A percentile compares a stretch with the other conserved stretches of the same genome.
Evolutionary conservation across 257 asterid species (phyloP).

Genomic region (Solanum peruvianum): DNA sequence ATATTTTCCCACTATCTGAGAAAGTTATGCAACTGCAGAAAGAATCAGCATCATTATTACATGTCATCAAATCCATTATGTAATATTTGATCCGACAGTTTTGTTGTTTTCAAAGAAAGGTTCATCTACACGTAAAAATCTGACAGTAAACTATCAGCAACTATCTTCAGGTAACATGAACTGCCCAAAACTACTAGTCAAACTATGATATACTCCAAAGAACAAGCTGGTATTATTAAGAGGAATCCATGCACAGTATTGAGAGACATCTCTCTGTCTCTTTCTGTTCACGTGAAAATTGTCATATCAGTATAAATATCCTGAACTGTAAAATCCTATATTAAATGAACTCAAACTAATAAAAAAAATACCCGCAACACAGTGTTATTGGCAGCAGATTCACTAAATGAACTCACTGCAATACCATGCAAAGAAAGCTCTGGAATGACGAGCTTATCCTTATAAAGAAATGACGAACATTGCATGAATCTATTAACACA

Average conservation of each 20-base stretch:
- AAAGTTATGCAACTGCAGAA: background rate
- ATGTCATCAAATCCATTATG: background rate
- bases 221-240: background rate
- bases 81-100: background rate
- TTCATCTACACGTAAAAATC: background rate
- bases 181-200: background rate
- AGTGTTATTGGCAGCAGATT: background rate
- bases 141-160: background rate
- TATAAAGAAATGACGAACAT: background rate
- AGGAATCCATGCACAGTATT: background rate
- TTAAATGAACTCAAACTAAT: background rate
- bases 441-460: background rate
- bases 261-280: background rate
- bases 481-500: background rate
- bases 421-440: background rate
- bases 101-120: background rate
- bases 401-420: background rate
- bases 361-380: background rate
- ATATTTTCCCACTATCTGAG: background rate
- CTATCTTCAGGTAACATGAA: background rate
- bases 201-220: background rate
- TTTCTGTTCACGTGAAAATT: background rate
- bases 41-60: background rate
- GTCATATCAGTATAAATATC: background rate
- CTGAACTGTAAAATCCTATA: background rate